phyloP scores from a whole-genome alignment of 176 grass and related monocot species.

The Phyllostachys edulis region DNA sequence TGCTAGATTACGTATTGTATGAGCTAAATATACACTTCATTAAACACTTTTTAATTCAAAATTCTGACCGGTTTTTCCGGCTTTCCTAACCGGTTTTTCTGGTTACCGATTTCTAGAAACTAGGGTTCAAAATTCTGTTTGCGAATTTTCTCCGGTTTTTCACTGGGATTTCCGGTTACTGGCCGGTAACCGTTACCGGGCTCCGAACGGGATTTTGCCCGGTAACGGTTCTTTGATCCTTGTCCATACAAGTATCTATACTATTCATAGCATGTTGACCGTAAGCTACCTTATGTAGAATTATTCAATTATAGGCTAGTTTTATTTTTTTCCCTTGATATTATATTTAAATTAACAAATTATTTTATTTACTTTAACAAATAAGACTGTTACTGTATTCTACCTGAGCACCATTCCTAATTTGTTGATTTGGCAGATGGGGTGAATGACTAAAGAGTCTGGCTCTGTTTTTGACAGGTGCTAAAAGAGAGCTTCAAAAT shows the following conservation, averaged over 20 bases:
- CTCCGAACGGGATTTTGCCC: too few species aligned
- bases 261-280: conserved; percentile 1
- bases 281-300: background rate
- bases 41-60: too few species aligned
- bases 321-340: background rate
- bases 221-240: too few species aligned
- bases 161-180: too few species aligned
- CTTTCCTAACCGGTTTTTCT: too few species aligned
- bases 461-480: conserved; percentile 51
- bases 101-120: too few species aligned
- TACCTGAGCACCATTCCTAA: background rate
- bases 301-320: background rate
- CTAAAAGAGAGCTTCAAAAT: conserved; percentile 99
- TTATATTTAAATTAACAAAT: background rate
- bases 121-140: too few species aligned
- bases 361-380: background rate
- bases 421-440: conserved; percentile 20
- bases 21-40: too few species aligned
- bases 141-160: too few species aligned
- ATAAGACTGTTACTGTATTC: background rate
- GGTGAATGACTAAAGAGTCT: background rate
- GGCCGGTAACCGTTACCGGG: too few species aligned
- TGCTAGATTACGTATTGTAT: too few species aligned
- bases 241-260: background rate
- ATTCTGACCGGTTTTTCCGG: too few species aligned